phyloP scores from a whole-genome alignment of 345 rosid species.

The Salix udensis region DNA sequence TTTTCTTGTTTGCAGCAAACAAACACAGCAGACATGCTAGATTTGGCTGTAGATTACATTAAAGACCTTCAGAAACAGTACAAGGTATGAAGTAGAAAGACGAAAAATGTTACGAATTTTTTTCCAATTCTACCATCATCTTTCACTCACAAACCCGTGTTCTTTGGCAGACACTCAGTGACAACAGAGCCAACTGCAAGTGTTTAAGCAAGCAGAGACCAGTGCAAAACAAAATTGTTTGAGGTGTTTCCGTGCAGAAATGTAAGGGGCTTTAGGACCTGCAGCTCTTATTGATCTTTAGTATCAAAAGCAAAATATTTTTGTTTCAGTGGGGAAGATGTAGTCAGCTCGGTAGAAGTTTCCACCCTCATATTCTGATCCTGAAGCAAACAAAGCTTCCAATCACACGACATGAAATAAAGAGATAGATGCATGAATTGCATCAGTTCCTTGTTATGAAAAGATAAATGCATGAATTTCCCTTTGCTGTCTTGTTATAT shows the following conservation, averaged over 20 bases:
- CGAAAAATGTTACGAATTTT: neutral
- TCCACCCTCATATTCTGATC: constrained; percentile 12
- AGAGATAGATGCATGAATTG: constrained; percentile 20
- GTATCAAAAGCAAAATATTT: neutral
- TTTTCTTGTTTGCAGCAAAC: constrained; percentile 63
- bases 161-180: constrained; percentile 51
- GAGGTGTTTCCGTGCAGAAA: constrained; percentile 23
- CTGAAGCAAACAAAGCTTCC: constrained; percentile 20
- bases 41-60: constrained; percentile 94
- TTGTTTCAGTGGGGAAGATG: neutral
- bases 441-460: constrained; percentile 11
- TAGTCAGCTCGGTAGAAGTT: constrained; percentile 13
- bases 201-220: constrained; percentile 41
- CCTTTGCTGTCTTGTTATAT: neutral
- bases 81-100: constrained; percentile 42
- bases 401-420: constrained; percentile 26
- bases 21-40: constrained; percentile 92
- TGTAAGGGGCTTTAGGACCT: constrained; percentile 10
- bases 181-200: constrained; percentile 56
- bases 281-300: neutral
- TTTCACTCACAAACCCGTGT: neutral
- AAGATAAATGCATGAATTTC: constrained; percentile 8
- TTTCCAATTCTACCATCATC: neutral
- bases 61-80: constrained; percentile 85
- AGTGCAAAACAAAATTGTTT: constrained; percentile 28